Evolutionary conservation across 331 rosid species (phyloP), one percentile per base, ranked within the genome.

Genomic region (Pyrus hybrid): DNA sequence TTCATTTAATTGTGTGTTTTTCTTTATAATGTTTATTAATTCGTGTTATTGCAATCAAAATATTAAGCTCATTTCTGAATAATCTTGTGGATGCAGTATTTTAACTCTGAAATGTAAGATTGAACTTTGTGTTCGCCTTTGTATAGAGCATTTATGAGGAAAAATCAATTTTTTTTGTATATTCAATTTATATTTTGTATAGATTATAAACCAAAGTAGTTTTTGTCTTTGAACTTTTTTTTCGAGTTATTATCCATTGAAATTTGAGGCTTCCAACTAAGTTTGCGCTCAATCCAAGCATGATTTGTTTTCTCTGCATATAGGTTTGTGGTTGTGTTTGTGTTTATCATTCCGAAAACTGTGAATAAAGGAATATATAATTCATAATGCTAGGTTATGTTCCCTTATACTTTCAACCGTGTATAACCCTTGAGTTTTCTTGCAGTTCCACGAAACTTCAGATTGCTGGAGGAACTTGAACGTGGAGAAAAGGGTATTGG

Each of bases 391-490:
- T 60, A 12, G 43, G n/a, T 64, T 30, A 20, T 30, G 45, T 32
- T 17, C 68, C 68, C 25, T 8, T 2, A 18, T 20, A 1, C 30
- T 64, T 30, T 8, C n/a, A n/a, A n/a, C 45, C 21, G 18, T 30
- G 41, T 37, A 64, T 9, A 33, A 6, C 21, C 21, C 57, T 60
- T 65, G 53, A 13, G 25, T 66, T 75, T 78, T 56, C 30, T 25
- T 80, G 91, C 83, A 92, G 97, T 92, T 53, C 97, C 97, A 6
- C 83, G 97, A 79, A 92, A 92, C 86, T 92, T 92, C 88, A 92
- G 97, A 92, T 84, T 92, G 92, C 85, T 92, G 86, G 97, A 92
- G 91, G 97, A 92, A 67, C 96, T 92, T 72, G 97, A 92, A 83
- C 88, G 97, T 0, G 97, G 97, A 60, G 97, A 92, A 79, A 92